Base-by-base conservation (phyloP, 1,284 basidiomycete genomes). In the Sanghuangporus weigelae region DNA sequence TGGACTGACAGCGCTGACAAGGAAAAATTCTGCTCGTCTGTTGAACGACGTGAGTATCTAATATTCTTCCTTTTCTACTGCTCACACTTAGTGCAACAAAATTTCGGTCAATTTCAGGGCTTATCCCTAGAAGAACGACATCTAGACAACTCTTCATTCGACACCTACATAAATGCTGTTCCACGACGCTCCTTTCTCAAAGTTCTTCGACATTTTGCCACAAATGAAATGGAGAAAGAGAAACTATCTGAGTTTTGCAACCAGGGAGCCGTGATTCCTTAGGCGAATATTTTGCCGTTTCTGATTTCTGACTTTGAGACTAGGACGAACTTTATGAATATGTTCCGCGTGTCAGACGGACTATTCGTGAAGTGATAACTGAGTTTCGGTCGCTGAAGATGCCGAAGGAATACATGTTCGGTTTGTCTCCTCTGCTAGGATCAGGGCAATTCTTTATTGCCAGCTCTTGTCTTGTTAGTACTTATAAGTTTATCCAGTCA, bases 291-390 rank as follows among this genome's bases (percentile, higher is more conserved):
- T n/a, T 53, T 63, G 57, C 55, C 71, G 60, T 60, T 49, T n/a
- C 26, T 5, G 26, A 21, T 8, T 16, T 5, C 19, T 35, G 12
- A 19, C n/a, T 8, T 23, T 71, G 49, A 71, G 67, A n/a, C 50
- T 68, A 95, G 93, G 95, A 98, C 63, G 97, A 99, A 63, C 78
- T 98, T 49, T 92, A 92, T 71, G 92, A 95, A 26, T 99, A 98
- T 73, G 90, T 89, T 49, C 85, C 86, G 59, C 81, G 86, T 48
- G 91, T 93, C 0, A 82, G 86, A 50, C 81, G 96, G 40, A 96
- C 92, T 0, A 90, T 95, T 63, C 79, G 84, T 38, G 97, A 98
- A 73, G 88, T 97, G 0, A 75, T 98, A 21, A 76, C 84, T 7
- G 97, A 99, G 69, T 99, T 99, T 73, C 81, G 89, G 60, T 80